Evolutionary conservation across 2,329 filamentous ascomycete genomes (phyloP), one percentile per base, ranked within the genome.

Genomic region (Penicillium sp.): DNA sequence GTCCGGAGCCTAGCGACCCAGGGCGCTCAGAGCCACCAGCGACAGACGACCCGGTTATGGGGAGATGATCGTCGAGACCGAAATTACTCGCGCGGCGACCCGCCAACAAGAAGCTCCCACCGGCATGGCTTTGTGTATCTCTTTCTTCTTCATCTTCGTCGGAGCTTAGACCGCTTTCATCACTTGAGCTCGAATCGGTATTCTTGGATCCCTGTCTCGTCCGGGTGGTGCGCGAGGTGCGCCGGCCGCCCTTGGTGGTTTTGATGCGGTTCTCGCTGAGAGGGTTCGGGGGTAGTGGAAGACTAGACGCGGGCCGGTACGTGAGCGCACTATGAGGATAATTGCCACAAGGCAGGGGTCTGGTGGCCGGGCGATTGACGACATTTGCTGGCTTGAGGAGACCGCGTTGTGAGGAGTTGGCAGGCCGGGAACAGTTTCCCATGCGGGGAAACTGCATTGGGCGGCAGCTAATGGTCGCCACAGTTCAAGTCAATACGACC

Each of bases 301-400:
- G 61, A 93, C 86, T 61, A 93, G 86, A 56, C 84, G 82, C 25
- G 89, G 87, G 13, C 89, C 89, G 60, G 88, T 86, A 57, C 86
- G 83, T 29, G 87, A 88, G 57, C 87, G 81, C 61, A 88, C 82
- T 57, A 90, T 82, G 33, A 92, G 80, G 43, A 88, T 82, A 49
- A 92, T 82, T 35, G 84, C 87, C 43, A 91, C 68, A 40, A 84
- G 75, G 54, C 77, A 80, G 36, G 80, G 75, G 59, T 81, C 77
- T 43, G 77, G 76, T 34, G 76, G 74, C 7, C 75, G 71, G 16
- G 68, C 67, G 47, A 73, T 69, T 38, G 72, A 73, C 41, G 74
- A 74, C 75, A 77, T 77, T 41, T 47, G 47, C 46, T 38, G 41
- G 50, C 29, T 51, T 53, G 38, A 27, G 30, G 30, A n/a, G 35